Conservation (phyloP, 202 grass and related monocot species). For the Setaria viridis region DNA sequence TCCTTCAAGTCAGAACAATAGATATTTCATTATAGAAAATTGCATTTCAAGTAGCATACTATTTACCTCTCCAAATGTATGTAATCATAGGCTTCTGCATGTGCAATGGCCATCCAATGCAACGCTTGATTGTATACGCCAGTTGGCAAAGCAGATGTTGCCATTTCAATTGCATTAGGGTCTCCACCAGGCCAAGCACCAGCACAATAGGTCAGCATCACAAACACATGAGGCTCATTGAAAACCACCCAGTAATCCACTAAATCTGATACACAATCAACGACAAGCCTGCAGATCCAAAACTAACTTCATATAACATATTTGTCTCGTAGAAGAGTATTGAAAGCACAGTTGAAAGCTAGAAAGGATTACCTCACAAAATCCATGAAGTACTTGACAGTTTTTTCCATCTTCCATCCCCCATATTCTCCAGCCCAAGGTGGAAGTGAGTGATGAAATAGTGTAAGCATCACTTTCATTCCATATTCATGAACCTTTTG, state of each 20-base stretch:
- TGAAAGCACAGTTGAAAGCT: constrained; percentile 7
- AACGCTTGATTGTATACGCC: constrained; percentile 88
- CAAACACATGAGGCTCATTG: constrained; percentile 96
- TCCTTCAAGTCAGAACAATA: constrained; percentile 2
- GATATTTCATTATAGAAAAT: constrained; percentile 28
- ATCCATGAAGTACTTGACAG: constrained; percentile 79
- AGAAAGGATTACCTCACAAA: constrained; percentile 72
- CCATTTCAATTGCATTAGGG: constrained; percentile 85
- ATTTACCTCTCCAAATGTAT: constrained; percentile 83
- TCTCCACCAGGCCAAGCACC: constrained; percentile 96
- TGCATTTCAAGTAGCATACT: constrained; percentile 29
- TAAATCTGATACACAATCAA: constrained; percentile 83
- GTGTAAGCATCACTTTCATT: constrained; percentile 98
- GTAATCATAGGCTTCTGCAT: constrained; percentile 84
- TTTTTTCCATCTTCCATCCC: constrained; percentile 93
- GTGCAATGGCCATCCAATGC: constrained; percentile 86
- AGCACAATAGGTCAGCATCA: constrained; percentile 92
- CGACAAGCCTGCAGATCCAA: constrained; percentile 69
- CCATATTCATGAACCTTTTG: constrained; percentile 74
- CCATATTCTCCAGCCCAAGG: constrained; percentile 94
- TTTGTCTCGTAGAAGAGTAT: constrained; percentile 24
- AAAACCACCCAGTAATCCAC: constrained; percentile 97
- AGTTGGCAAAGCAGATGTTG: constrained; percentile 83
- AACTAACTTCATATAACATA: constrained; percentile 17
- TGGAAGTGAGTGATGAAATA: constrained; percentile 94